A percentile compares a stretch with the other conserved stretches of the same genome.
These are phyloP conservation scores for Penicillium sp. DNA, from an alignment of 2,329 filamentous ascomycete genomes.

Conservation along the genomic window DNA sequence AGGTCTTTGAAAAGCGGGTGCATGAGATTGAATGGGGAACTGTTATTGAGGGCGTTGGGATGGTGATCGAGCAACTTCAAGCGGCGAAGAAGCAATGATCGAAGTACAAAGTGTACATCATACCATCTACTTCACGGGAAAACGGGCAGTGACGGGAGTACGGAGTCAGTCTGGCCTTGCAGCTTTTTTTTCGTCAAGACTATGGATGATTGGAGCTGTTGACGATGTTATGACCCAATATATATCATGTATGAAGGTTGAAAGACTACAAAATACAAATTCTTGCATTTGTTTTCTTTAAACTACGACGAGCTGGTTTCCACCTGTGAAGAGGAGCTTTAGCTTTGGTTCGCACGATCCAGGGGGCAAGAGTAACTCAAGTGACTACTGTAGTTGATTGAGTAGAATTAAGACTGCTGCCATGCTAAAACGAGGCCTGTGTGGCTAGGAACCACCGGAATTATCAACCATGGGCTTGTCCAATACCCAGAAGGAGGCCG, in stretches of 20 bases:
- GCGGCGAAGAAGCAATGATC: slow-evolving; percentile 26
- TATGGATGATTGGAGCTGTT: slow-evolving; percentile 10
- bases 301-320: neutral
- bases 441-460: neutral
- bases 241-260: slow-evolving; percentile 21
- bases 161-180: neutral
- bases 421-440: neutral
- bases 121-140: neutral
- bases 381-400: neutral
- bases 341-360: neutral
- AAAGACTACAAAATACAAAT: slow-evolving; percentile 13
- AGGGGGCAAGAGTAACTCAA: neutral
- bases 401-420: neutral
- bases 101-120: neutral
- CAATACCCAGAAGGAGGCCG: neutral
- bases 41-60: slow-evolving; percentile 71
- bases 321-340: neutral
- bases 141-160: neutral
- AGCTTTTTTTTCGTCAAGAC: neutral
- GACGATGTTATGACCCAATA: slow-evolving; percentile 31
- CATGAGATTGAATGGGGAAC: slow-evolving; percentile 76
- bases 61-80: slow-evolving; percentile 39
- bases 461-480: neutral
- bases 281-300: neutral
- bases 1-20: slow-evolving; percentile 71